Percentiles rank a stretch among this genome's conserved stretches.
Conservation (phyloP, 163 green algal genomes). For the Smithsoniella earleae region DNA sequence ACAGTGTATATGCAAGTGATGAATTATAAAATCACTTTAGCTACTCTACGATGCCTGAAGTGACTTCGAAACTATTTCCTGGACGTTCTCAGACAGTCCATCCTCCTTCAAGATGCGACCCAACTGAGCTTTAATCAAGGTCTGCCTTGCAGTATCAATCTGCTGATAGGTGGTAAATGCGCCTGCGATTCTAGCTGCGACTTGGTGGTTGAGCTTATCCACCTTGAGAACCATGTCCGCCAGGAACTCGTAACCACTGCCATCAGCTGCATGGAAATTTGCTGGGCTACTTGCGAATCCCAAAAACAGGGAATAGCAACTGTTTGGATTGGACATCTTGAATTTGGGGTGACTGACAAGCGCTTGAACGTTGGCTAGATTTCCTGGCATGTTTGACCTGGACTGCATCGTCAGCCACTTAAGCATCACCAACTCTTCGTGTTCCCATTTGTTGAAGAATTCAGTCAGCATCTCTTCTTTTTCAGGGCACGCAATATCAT, state of each 20-base stretch:
- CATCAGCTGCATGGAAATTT: slow-evolving; percentile 94
- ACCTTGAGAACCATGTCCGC: slow-evolving; percentile 76
- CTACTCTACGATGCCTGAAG: too few relatives aligned
- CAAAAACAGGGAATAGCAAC: slow-evolving; percentile 81
- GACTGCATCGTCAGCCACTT: slow-evolving; percentile 88
- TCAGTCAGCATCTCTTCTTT: slow-evolving; percentile 57
- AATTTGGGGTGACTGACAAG: slow-evolving; percentile 77
- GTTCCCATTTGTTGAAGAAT: slow-evolving; percentile 87
- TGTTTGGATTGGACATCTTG: slow-evolving; percentile 93
- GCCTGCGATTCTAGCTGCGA: slow-evolving; percentile 54
- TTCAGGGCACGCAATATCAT: slow-evolving; percentile 51
- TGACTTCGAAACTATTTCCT: slow-evolving; percentile 89
- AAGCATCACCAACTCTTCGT: slow-evolving; percentile 83
- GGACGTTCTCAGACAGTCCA: slow-evolving; percentile 85
- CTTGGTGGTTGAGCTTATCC: slow-evolving; percentile 87
- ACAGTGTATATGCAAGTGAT: too few relatives aligned
- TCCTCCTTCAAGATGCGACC: slow-evolving; percentile 62
- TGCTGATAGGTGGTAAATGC: slow-evolving; percentile 80
- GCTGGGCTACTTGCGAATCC: slow-evolving; percentile 67
- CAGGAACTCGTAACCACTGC: slow-evolving; percentile 87
- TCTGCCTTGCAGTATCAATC: slow-evolving; percentile 71
- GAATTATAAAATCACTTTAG: too few relatives aligned
- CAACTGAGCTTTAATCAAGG: slow-evolving; percentile 77
- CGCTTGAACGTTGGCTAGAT: slow-evolving; percentile 57
- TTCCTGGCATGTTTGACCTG: slow-evolving; percentile 62